Percentiles rank a stretch among this genome's conserved stretches.
Conservation (phyloP, 176 grass and related monocot genomes). For the Carex kokanica region DNA sequence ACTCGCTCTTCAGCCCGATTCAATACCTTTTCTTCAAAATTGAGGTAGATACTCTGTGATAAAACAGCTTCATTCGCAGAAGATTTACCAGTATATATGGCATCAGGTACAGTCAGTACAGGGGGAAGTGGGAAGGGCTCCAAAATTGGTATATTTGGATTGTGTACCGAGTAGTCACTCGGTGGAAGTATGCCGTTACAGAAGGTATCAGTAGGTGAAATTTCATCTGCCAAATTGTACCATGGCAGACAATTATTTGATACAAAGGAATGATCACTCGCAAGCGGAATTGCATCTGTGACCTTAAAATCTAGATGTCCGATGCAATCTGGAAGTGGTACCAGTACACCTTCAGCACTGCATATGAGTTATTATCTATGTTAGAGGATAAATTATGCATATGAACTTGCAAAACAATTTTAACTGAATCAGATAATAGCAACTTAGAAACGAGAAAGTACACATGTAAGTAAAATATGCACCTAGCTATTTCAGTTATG, state of each 20-base stretch:
- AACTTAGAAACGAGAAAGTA: background rate
- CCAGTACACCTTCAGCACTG: slow-evolving; percentile 3
- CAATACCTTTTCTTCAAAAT: background rate
- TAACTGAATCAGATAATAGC: background rate
- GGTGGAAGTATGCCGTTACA: background rate
- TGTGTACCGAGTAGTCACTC: background rate
- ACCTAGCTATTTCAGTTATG: slow-evolving; percentile 17
- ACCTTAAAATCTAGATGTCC: background rate
- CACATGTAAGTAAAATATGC: background rate
- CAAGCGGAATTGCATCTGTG: background rate
- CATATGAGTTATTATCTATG: background rate
- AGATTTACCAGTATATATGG: background rate
- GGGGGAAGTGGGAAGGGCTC: background rate
- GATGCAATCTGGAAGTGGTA: slow-evolving; percentile 16
- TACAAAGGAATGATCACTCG: background rate
- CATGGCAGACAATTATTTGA: background rate
- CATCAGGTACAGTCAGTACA: background rate
- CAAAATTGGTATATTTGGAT: background rate
- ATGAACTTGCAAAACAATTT: background rate
- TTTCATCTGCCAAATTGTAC: background rate
- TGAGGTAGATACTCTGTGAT: background rate
- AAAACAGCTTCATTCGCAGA: background rate
- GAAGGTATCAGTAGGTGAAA: background rate
- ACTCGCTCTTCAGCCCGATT: background rate
- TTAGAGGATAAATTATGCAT: background rate